A percentile compares a stretch with the other conserved stretches of the same genome.
phyloP scores from a whole-genome alignment of 306 rosid species.

The Pyrus communis region DNA sequence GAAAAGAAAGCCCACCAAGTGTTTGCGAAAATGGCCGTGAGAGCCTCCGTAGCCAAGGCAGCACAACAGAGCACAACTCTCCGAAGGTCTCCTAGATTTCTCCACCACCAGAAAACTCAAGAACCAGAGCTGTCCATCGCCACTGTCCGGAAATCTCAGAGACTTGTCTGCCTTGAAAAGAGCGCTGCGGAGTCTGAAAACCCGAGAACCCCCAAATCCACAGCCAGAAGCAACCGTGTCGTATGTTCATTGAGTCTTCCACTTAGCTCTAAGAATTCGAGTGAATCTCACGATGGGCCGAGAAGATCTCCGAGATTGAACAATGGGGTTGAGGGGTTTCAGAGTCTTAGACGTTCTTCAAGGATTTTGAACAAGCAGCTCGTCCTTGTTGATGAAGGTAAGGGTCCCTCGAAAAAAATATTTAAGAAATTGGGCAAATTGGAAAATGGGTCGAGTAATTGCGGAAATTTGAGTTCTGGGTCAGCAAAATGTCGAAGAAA shows the following conservation, averaged over 20 bases:
- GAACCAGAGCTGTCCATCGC: not conserved
- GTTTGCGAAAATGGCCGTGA: slow-evolving; percentile 50
- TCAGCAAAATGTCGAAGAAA: slow-evolving; percentile 10
- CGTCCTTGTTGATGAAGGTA: not conserved
- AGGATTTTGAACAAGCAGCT: slow-evolving; percentile 20
- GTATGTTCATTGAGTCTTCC: not conserved
- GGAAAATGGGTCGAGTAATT: not conserved
- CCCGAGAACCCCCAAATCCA: slow-evolving; percentile 6
- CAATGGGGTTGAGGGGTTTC: slow-evolving; percentile 11
- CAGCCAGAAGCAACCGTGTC: slow-evolving; percentile 1
- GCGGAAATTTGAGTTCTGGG: not conserved
- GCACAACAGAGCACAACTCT: not conserved
- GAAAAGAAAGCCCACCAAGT: slow-evolving; percentile 16
- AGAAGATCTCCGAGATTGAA: slow-evolving; percentile 25
- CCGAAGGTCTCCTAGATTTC: slow-evolving; percentile 21
- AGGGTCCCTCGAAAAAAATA: not conserved
- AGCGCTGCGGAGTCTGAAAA: not conserved
- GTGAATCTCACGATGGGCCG: slow-evolving; percentile 3
- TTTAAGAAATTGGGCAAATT: slow-evolving; percentile 7
- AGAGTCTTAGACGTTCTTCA: slow-evolving; percentile 35
- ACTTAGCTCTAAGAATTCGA: not conserved
- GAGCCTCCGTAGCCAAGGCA: slow-evolving; percentile 15
- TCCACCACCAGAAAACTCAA: not conserved
- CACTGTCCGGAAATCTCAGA: not conserved
- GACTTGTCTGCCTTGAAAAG: not conserved